Evolutionary conservation across 2,329 filamentous ascomycete species (phyloP).

Genomic region (Phyllosticta citrichinensis): DNA sequence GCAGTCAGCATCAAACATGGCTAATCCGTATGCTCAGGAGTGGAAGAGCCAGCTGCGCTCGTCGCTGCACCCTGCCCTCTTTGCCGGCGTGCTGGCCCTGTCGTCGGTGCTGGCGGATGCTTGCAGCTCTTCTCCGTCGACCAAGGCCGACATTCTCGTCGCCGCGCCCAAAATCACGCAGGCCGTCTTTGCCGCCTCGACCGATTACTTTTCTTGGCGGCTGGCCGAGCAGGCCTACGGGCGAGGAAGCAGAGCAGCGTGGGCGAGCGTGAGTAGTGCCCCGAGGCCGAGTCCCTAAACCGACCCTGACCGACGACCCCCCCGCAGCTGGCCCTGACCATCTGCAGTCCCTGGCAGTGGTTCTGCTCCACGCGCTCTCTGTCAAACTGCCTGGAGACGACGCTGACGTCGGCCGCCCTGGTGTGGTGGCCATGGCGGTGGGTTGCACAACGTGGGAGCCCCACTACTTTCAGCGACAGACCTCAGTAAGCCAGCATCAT

Average conservation of each 20-base stretch:
- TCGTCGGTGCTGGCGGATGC: slow-evolving; percentile 47
- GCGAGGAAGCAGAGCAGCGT: slow-evolving; percentile 49
- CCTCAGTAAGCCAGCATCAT: slow-evolving; percentile 6
- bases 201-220: slow-evolving; percentile 83
- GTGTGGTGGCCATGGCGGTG: slow-evolving; percentile 81
- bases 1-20: neutral
- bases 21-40: slow-evolving; percentile 51
- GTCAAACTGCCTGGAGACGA: slow-evolving; percentile 90
- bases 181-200: slow-evolving; percentile 63
- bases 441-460: slow-evolving; percentile 11
- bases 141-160: slow-evolving; percentile 57
- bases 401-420: slow-evolving; percentile 69
- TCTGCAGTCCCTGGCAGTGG: slow-evolving; percentile 88
- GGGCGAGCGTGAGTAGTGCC: slow-evolving; percentile 57
- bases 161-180: slow-evolving; percentile 67
- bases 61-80: slow-evolving; percentile 81
- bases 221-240: slow-evolving; percentile 68
- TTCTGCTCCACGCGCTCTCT: slow-evolving; percentile 89
- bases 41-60: slow-evolving; percentile 83
- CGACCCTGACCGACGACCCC: neutral
- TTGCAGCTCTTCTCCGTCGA: slow-evolving; percentile 43
- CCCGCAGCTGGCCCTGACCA: slow-evolving; percentile 55
- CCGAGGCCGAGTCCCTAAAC: neutral
- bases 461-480: neutral
- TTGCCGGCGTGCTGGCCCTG: slow-evolving; percentile 62